A percentile compares a stretch with the other conserved stretches of the same genome.
Conservation (phyloP, 2,329 filamentous ascomycete genomes). For the Paraphaeosphaeria sporulosa region DNA sequence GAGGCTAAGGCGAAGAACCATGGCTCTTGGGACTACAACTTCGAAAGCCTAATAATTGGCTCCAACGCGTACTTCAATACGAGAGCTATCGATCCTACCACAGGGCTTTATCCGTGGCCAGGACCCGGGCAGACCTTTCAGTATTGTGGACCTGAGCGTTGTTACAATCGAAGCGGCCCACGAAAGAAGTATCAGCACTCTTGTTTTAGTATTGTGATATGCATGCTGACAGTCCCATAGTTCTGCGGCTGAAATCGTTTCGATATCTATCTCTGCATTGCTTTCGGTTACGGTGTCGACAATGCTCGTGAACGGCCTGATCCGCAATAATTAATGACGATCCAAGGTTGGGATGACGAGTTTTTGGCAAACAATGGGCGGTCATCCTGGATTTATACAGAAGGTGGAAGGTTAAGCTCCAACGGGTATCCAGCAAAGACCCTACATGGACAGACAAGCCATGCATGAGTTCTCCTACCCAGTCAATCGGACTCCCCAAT, state of each 20-base stretch:
- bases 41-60: constrained; percentile 25
- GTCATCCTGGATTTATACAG: neutral
- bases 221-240: constrained; percentile 1
- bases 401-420: neutral
- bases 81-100: neutral
- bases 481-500: neutral
- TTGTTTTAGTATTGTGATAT: neutral
- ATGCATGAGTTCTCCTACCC: neutral
- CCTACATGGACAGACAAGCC: neutral
- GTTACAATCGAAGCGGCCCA: neutral
- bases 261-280: neutral
- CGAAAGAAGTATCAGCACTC: neutral
- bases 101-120: neutral
- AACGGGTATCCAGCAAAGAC: neutral
- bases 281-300: neutral
- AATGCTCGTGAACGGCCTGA: neutral
- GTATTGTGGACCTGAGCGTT: neutral
- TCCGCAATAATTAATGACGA: neutral
- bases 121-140: neutral
- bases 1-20: constrained; percentile 20
- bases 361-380: neutral
- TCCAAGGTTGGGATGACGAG: neutral
- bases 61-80: constrained; percentile 31
- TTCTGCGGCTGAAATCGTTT: neutral
- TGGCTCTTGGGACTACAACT: constrained; percentile 20